Evolutionary conservation across 2,329 filamentous ascomycete species (phyloP).

Genomic region (Huntiella abstrusa): DNA sequence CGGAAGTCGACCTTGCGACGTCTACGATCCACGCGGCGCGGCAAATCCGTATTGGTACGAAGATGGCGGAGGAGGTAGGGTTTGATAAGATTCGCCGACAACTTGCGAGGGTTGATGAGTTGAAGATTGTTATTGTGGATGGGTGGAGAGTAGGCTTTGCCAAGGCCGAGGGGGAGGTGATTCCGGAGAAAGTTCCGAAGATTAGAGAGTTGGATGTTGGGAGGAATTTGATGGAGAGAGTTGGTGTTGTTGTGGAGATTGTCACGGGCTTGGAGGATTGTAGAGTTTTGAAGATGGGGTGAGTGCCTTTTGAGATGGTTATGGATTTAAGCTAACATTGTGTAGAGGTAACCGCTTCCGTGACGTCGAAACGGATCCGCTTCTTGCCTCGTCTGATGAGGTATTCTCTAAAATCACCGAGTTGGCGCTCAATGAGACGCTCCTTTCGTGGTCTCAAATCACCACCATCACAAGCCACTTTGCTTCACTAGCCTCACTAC

Average conservation of each 20-base stretch:
- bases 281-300: conserved; percentile 27
- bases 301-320: not conserved
- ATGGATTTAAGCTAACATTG: not conserved
- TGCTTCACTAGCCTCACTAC: conserved; percentile 28
- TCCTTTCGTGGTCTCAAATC: conserved; percentile 48
- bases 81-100: conserved; percentile 81
- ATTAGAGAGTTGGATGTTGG: conserved; percentile 70
- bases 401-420: conserved; percentile 35
- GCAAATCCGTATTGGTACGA: conserved; percentile 52
- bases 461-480: conserved; percentile 35
- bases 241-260: conserved; percentile 49
- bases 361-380: conserved; percentile 20
- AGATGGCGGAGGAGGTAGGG: conserved; percentile 81
- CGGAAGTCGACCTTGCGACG: conserved; percentile 23
- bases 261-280: conserved; percentile 51
- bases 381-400: conserved; percentile 18
- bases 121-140: conserved; percentile 70
- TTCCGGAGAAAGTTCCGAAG: conserved; percentile 38
- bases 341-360: conserved; percentile 55
- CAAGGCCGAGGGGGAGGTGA: conserved; percentile 19
- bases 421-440: conserved; percentile 46
- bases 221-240: conserved; percentile 56
- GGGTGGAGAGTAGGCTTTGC: conserved; percentile 40
- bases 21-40: conserved; percentile 13
- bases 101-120: conserved; percentile 57